Evolutionary conservation across 179 eudicot species (phyloP).

Genomic region (Beta macrorhiza): DNA sequence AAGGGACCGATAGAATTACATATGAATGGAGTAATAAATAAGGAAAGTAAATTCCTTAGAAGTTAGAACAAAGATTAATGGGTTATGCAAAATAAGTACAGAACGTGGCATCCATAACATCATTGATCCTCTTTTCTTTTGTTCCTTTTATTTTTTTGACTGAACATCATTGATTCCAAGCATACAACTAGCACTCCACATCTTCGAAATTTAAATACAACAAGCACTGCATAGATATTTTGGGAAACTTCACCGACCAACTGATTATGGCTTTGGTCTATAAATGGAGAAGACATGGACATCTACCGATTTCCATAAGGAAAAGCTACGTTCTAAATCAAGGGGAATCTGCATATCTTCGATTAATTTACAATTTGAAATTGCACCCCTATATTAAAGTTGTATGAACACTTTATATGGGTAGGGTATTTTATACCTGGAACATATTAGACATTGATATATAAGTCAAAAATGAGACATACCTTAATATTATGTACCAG

Average conservation of each 20-base stretch:
- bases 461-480: too few species aligned
- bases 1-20: not conserved
- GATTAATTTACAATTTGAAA: not conserved
- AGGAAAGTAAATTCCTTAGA: not conserved
- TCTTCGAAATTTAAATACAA: too few species aligned
- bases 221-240: not conserved
- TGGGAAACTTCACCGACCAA: slow-evolving; percentile 7
- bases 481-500: too few species aligned
- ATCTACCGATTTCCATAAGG: slow-evolving; percentile 1
- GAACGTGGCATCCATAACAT: not conserved
- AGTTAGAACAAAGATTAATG: not conserved
- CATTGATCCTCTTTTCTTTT: not conserved
- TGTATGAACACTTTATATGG: too few species aligned
- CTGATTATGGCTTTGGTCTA: not conserved
- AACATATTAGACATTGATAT: too few species aligned
- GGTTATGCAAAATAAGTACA: not conserved
- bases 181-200: too few species aligned
- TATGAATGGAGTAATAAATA: not conserved
- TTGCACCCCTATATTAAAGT: too few species aligned
- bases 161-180: too few species aligned
- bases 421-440: too few species aligned
- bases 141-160: too few species aligned
- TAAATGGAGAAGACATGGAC: slow-evolving; percentile 6
- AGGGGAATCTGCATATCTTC: not conserved
- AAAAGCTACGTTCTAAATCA: not conserved